These are phyloP conservation scores for Phytophthora pluvialis DNA, from an alignment of 352 stramenopile species.

Conservation along the genomic window DNA sequence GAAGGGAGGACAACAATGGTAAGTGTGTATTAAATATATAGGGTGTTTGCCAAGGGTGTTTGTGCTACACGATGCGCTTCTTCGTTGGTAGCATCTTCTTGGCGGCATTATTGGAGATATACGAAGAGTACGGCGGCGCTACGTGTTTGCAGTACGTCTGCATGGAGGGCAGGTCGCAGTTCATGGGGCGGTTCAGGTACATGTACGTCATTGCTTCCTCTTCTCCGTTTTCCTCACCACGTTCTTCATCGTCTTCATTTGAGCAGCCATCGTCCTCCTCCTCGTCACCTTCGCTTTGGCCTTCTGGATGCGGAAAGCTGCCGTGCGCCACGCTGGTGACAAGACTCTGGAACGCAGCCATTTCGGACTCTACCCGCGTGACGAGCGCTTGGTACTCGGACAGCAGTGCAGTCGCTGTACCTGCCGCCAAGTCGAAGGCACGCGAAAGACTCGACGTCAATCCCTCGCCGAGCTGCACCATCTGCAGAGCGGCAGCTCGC, in stretches of 20 bases:
- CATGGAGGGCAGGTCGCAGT: conserved; percentile 74
- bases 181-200: conserved; percentile 36
- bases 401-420: conserved; percentile 38
- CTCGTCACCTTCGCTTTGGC: conserved; percentile 10
- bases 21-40: conserved; percentile 46
- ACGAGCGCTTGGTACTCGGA: conserved; percentile 59
- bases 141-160: conserved; percentile 65
- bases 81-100: conserved; percentile 27
- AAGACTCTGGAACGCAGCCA: conserved; percentile 47
- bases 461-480: conserved; percentile 54
- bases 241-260: conserved; percentile 18
- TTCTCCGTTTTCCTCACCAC: conserved; percentile 4
- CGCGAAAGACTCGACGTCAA: conserved; percentile 46
- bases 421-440: conserved; percentile 47
- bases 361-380: conserved; percentile 42
- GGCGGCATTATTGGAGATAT: conserved; percentile 31
- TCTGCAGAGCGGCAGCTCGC: conserved; percentile 23
- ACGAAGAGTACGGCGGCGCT: conserved; percentile 68
- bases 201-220: conserved; percentile 29
- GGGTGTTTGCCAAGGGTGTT: conserved; percentile 9
- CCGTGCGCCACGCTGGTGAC: conserved; percentile 35
- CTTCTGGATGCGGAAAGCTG: conserved; percentile 19
- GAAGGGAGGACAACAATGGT: conserved; percentile 19
- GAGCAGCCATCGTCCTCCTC: conserved; percentile 6
- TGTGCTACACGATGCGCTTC: conserved; percentile 21